Base-by-base conservation (phyloP, 1,284 basidiomycete species). In the Cutaneotrichosporon cavernicola region DNA sequence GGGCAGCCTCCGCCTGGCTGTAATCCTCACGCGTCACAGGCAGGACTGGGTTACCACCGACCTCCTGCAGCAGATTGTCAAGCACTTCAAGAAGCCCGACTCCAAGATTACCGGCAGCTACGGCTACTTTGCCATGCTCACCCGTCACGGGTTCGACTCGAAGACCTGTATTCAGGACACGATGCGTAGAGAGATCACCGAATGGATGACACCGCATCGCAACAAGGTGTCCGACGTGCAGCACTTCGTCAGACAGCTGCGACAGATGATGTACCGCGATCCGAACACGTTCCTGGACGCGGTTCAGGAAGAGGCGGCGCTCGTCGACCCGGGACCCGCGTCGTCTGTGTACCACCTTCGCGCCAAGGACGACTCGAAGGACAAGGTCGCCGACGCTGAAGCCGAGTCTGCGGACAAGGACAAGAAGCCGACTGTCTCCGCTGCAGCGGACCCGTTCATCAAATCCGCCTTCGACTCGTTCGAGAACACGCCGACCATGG, bases 141-240 rank as follows among this genome's bases (percentile, higher is more conserved):
- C 97, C 21, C 90, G 97, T 4, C 96, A 99, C 76, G 82, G 92
- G 60, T 86, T 96, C 60, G 97, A 99, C 80, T 90, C 94, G 69
- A 74, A 84, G 5, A 75, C 81, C 7, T 86, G 86, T 1, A 78
- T 98, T 36, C 85, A 87, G 61, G 82, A 83, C 7, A 85, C 91
- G 66, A 95, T 99, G 87, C 85, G 86, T 30, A 88, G 90, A 66
- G 90, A 94, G 70, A 85, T 98, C 71, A 88, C 86, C 72, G 86
- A 88, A 5, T 90, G 88, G 80, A 87, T 93, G 70, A 82, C 85
- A 9, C 87, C 88, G 63, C 84, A 89, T 57, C 87, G 90, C 46
- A 86, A 86, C 58, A 88, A 87, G 66, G 78, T 86, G 32, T 84
- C 88, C 22, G 95, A 97, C 67, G 84, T 90, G 36, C 81, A 83